A percentile compares a stretch with the other conserved stretches of the same genome.
Evolutionary conservation across 2,329 filamentous ascomycete genomes (phyloP).

Genomic region (Alternaria postmessia): DNA sequence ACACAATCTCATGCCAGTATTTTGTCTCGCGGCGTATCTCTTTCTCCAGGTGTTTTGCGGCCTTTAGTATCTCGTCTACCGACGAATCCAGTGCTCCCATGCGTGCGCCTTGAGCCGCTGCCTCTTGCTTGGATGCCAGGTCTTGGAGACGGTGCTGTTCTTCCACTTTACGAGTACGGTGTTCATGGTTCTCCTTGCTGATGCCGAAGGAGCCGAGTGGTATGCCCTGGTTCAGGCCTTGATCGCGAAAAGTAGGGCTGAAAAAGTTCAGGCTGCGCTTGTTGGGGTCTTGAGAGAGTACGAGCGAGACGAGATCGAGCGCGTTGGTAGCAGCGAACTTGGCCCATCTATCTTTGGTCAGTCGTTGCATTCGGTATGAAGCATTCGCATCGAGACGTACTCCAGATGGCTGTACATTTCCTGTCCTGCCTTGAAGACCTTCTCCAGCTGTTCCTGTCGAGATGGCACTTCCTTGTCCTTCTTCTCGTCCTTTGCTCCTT

Average conservation of each 20-base stretch:
- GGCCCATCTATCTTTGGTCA: slow-evolving; percentile 37
- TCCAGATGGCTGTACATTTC: slow-evolving; percentile 55
- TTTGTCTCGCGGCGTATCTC: slow-evolving; percentile 82
- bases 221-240: slow-evolving; percentile 35
- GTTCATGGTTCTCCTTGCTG: slow-evolving; percentile 32
- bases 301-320: slow-evolving; percentile 44
- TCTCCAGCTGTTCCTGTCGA: slow-evolving; percentile 46
- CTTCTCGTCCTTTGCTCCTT: slow-evolving; percentile 55
- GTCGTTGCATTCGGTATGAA: slow-evolving; percentile 51
- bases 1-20: slow-evolving; percentile 88
- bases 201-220: slow-evolving; percentile 50
- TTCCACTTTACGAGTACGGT: slow-evolving; percentile 27
- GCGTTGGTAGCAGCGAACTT: slow-evolving; percentile 42
- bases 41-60: slow-evolving; percentile 74
- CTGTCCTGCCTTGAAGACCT: slow-evolving; percentile 50
- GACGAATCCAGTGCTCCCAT: slow-evolving; percentile 78
- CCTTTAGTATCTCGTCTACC: slow-evolving; percentile 75
- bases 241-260: slow-evolving; percentile 37
- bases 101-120: slow-evolving; percentile 74
- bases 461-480: slow-evolving; percentile 49
- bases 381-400: slow-evolving; percentile 58
- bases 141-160: slow-evolving; percentile 45
- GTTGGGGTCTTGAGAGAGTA: slow-evolving; percentile 41
- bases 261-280: slow-evolving; percentile 38
- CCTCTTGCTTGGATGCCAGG: slow-evolving; percentile 50